Percentiles rank a stretch among this genome's conserved stretches.
Conservation (phyloP, 2,329 filamentous ascomycete genomes). For the Calonectria crousiana region DNA sequence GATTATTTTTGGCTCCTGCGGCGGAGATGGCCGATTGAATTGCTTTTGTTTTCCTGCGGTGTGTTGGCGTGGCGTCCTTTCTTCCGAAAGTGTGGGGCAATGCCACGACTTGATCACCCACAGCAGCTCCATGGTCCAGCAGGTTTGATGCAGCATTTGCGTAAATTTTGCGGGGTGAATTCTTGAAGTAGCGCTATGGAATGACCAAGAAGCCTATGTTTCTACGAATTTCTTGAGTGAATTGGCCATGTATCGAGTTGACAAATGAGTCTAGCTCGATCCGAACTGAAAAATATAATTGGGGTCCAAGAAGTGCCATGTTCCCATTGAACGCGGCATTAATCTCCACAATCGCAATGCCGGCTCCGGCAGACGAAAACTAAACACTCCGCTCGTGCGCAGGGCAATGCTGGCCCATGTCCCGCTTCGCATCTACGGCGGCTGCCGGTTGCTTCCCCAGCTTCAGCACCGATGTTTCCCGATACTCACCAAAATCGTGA, state of each 20-base stretch:
- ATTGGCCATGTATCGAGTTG: background rate
- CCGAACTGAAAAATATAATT: background rate
- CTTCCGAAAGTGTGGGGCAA: background rate
- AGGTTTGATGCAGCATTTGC: background rate
- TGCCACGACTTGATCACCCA: background rate
- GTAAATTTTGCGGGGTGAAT: too few species aligned
- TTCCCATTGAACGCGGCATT: background rate
- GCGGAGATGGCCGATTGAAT: background rate
- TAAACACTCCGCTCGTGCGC: background rate
- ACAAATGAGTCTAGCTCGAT: background rate
- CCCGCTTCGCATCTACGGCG: background rate
- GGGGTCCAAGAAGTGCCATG: background rate
- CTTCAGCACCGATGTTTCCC: background rate
- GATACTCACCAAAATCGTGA: background rate
- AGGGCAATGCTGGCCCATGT: background rate
- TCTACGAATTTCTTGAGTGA: background rate
- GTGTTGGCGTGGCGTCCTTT: background rate
- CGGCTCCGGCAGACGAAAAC: background rate
- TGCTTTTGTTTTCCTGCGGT: background rate
- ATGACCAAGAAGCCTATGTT: background rate
- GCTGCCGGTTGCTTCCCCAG: background rate
- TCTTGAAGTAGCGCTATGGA: too few species aligned
- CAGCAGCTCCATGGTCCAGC: background rate
- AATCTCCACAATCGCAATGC: background rate
- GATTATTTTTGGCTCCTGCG: background rate